Base-by-base conservation (phyloP, 768 basidiomycete genomes). In the Rhizopogon vesiculosus region DNA sequence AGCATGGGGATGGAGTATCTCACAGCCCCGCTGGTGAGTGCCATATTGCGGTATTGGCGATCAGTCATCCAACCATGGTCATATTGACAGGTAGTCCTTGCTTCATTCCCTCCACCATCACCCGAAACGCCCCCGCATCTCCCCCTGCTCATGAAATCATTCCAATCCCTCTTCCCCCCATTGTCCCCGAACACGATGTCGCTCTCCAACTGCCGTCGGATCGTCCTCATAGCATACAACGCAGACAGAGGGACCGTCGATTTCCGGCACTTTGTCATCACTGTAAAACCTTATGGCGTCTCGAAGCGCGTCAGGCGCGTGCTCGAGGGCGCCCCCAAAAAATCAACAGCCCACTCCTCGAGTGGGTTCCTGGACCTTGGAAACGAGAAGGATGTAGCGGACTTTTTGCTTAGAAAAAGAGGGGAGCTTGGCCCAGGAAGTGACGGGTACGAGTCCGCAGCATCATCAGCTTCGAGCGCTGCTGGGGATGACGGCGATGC, bases 101-200 rank as follows among this genome's bases (percentile, higher is more conserved):
- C 88, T 59, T 96, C 86, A 16, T 96, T 85, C 72, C 93, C 84
- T 51, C 84, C 78, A 56, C 87, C 84, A 49, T 85, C 82, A 9
- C 87, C 89, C 3, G 78, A 75, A 22, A 87, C 87, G 2, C 88
- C 92, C 2, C 84, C 86, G 2, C 93, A 98, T 67, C 79, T 98
- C 40, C 81, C 91, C 39, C 86, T 98, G 56, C 81, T 98, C 66
- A 88, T 94, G 81, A 97, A 97, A 71, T 84, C 93, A 56, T 97
- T 99, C 74, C 97, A 98, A 70, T 87, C 91, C 31, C 76, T 99
- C 57, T 99, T 98, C 74, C 97, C 97, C 5, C 89, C 97, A 0
- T 90, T 99, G 45, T 79, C 91, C 10, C 91, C 91, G 1, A 80
- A 89, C 63, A 80, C 83, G 33, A 78, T 93, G 67, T 81, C 84